Evolutionary conservation across 2,329 filamentous ascomycete species (phyloP).

Genomic region (Pezizomycotina sp.): DNA sequence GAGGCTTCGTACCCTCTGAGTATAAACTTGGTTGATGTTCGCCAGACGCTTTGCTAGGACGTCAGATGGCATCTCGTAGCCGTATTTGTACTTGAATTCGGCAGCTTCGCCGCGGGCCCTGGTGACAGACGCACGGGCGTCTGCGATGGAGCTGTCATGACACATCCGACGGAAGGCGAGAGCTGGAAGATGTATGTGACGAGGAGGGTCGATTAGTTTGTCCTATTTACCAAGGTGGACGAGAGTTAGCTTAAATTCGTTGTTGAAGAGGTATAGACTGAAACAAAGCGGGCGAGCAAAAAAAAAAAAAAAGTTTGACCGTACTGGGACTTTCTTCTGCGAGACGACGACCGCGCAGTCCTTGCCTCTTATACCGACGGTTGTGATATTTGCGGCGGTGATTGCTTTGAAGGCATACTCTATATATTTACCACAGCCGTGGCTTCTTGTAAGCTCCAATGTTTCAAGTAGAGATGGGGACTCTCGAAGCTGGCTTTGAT

Average conservation of each 20-base stretch:
- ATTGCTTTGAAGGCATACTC: conserved; percentile 99
- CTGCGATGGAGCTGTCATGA: conserved; percentile 98
- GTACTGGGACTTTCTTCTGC: conserved; percentile 98
- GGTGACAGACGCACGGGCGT: conserved; percentile 83
- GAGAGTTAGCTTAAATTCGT: conserved; percentile 6
- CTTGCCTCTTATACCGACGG: conserved; percentile 88
- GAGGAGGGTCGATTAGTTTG: conserved; percentile 95
- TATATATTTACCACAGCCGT: conserved; percentile 33
- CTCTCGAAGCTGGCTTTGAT: background rate
- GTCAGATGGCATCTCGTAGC: conserved; percentile 99
- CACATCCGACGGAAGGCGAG: conserved; percentile 88
- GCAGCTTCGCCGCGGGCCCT: conserved; percentile 89
- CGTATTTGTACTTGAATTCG: conserved; percentile 96
- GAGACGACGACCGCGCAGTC: conserved; percentile 92
- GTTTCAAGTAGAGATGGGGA: conserved; percentile 1
- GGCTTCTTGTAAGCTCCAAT: conserved; percentile 20
- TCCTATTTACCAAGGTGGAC: no score
- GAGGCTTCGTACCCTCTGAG: conserved; percentile 58
- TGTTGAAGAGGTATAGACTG: conserved; percentile 11
- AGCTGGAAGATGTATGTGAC: conserved; percentile 96
- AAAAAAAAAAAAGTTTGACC: conserved; percentile 21
- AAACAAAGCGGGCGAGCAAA: conserved; percentile 18
- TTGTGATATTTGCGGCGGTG: conserved; percentile 94
- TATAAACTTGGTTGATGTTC: conserved; percentile 99
- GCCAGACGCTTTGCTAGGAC: conserved; percentile 89